Evolutionary conservation across 345 rosid species (phyloP), one percentile per base, ranked within the genome.

Genomic region (Eucalyptus sideroxylon): DNA sequence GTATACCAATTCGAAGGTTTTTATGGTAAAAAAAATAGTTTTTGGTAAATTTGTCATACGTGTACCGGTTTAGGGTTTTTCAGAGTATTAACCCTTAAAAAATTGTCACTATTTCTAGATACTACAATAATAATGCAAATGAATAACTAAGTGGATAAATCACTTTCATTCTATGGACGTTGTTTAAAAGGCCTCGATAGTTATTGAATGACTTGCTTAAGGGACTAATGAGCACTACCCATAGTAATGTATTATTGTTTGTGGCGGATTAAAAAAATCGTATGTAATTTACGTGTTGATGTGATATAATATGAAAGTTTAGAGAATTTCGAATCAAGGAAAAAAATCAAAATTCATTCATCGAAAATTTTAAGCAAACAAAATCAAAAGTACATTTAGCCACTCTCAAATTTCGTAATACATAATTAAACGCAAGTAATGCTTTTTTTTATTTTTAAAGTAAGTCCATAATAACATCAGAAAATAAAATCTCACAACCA

Each of bases 1-100:
- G 4, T 16, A 6, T 51, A 17, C 3, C 0, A 1, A 1, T 51
- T 51, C 7, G 4, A 2, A 51, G 4, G 4, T 51, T 51, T 51
- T 51, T 19, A 51, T 51, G 23, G 9, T 17, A 17, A 51, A 17
- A 51, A 51, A 7, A 17, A 7, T 51, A 51, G 9, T 51, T 51
- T 17, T 3, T 1, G 4, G 2, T 51, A 51, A 51, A 51, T 51
- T 51, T 51, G 2, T 17, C 3, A 50, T 6, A 16, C 4, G 4
- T 17, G 55, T 16, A 51, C 2, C 55, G 7, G 4, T 17, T 51
- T 51, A 1, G 9, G 9, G 9, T 17, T 51, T 51, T 51, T 51
- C 4, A 7, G 0, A 8, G 4, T 17, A 16, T 17, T 51, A 51
- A 51, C 2, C 2, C 4, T 53, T 53, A 19, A 53, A 53, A 53